Percentiles rank a stretch among this genome's conserved stretches.
Conservation (phyloP, 371 early-diverging fungal species). For the Coemansia sp. region DNA sequence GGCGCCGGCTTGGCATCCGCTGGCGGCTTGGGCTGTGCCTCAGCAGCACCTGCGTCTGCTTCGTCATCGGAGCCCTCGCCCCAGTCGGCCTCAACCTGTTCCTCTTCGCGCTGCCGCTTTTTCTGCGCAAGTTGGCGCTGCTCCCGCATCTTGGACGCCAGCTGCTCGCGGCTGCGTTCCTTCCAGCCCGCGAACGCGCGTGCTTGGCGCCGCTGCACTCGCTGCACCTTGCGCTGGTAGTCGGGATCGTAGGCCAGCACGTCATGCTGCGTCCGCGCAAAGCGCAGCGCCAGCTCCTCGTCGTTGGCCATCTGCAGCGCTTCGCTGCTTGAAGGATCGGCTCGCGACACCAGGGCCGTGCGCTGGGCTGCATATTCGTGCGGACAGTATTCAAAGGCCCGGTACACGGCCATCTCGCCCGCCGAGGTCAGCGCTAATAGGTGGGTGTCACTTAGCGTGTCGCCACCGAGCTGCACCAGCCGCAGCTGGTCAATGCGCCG, state of each 20-base stretch:
- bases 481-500: constrained; percentile 40
- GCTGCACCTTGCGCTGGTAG: constrained; percentile 34
- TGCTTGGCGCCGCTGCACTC: constrained; percentile 25
- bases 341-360: neutral
- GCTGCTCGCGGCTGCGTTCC: constrained; percentile 13
- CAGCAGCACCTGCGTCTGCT: neutral
- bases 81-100: constrained; percentile 32
- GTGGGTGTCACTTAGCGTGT: constrained; percentile 22
- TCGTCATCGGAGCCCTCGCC: constrained; percentile 39
- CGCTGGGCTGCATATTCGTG: constrained; percentile 7
- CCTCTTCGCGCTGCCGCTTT: constrained; percentile 26
- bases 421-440: constrained; percentile 32
- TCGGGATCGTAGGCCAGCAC: constrained; percentile 44
- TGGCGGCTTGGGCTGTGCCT: neutral
- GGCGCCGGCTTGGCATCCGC: neutral
- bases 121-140: constrained; percentile 15
- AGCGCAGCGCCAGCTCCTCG: constrained; percentile 35
- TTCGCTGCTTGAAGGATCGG: neutral
- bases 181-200: constrained; percentile 27
- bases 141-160: constrained; percentile 9
- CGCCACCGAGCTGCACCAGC: constrained; percentile 44
- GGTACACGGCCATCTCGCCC: constrained; percentile 45
- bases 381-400: constrained; percentile 35
- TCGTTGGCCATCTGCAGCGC: constrained; percentile 4
- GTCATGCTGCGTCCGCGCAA: constrained; percentile 40